These are phyloP conservation scores for Coemansia sp. DNA, from an alignment of 192 early-diverging fungal genomes.

Conservation along the genomic window DNA sequence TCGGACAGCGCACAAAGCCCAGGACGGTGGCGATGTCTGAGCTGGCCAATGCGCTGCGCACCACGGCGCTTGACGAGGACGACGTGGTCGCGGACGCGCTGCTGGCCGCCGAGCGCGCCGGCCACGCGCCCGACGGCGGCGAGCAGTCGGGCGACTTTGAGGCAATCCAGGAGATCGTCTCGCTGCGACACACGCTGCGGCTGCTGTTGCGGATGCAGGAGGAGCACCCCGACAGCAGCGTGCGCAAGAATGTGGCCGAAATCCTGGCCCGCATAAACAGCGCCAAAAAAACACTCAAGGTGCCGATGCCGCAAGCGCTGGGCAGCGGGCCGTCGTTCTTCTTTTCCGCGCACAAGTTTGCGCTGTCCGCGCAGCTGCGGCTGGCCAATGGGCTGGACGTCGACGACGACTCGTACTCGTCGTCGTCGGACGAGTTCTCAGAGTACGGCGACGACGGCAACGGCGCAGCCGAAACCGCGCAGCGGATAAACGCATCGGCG, in stretches of 20 bases:
- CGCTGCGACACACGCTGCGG: slow-evolving; percentile 27
- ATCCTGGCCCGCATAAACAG: slow-evolving; percentile 30
- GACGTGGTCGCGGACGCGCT: slow-evolving; percentile 30
- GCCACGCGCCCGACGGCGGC: slow-evolving; percentile 9
- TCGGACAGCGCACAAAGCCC: slow-evolving; percentile 27
- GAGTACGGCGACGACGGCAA: slow-evolving; percentile 19
- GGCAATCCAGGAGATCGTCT: slow-evolving; percentile 34
- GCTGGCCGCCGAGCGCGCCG: slow-evolving; percentile 8
- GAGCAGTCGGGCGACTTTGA: slow-evolving; percentile 40
- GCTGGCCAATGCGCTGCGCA: slow-evolving; percentile 33
- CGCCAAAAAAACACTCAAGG: slow-evolving; percentile 33
- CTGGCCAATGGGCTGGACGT: slow-evolving; percentile 1
- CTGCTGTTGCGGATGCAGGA: slow-evolving; percentile 32
- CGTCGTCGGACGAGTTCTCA: slow-evolving; percentile 43
- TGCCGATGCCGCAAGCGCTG: slow-evolving; percentile 33
- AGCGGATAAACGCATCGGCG: not conserved
- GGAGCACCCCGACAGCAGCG: slow-evolving; percentile 34
- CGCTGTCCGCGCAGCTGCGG: slow-evolving; percentile 8
- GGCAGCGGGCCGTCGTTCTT: slow-evolving; percentile 36
- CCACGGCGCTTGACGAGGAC: slow-evolving; percentile 39
- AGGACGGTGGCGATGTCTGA: slow-evolving; percentile 10
- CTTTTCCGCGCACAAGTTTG: slow-evolving; percentile 27
- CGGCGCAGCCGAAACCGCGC: not conserved
- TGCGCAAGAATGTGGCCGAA: slow-evolving; percentile 24
- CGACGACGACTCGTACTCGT: slow-evolving; percentile 29